These are phyloP conservation scores for Chenopodium suecicum DNA, from an alignment of 148 eudicot genomes.

Conservation along the genomic window DNA sequence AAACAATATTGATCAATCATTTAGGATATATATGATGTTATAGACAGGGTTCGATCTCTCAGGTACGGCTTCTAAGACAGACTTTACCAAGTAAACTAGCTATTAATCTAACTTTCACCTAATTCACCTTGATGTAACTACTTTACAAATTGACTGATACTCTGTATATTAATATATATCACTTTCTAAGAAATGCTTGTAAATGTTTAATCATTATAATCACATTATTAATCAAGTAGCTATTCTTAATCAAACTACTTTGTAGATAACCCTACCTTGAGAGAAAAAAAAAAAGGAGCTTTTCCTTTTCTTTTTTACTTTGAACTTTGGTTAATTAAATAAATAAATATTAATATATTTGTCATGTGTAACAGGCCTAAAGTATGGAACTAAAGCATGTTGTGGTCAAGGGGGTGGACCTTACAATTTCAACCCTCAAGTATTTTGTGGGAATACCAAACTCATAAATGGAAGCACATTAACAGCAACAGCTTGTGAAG, in stretches of 20 bases:
- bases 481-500: slow-evolving; percentile 62
- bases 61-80: no score
- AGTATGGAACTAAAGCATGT: slow-evolving; percentile 74
- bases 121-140: no score
- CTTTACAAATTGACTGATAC: no score
- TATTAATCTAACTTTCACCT: no score
- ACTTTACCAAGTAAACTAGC: no score
- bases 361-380: slow-evolving; percentile 45
- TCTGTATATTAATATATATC: no score
- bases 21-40: no score
- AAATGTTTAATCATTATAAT: slow-evolving; percentile 1
- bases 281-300: not conserved
- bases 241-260: not conserved
- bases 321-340: not conserved
- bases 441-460: slow-evolving; percentile 70
- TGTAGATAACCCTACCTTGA: not conserved
- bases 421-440: slow-evolving; percentile 69
- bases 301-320: not conserved
- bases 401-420: slow-evolving; percentile 81
- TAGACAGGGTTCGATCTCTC: no score
- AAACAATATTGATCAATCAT: not conserved
- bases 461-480: slow-evolving; percentile 46
- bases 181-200: no score
- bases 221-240: not conserved
- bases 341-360: not conserved